A percentile compares a stretch with the other conserved stretches of the same genome.
Evolutionary conservation across 192 early-diverging fungal genomes (phyloP).

Genomic region (Piromyces finnis): DNA sequence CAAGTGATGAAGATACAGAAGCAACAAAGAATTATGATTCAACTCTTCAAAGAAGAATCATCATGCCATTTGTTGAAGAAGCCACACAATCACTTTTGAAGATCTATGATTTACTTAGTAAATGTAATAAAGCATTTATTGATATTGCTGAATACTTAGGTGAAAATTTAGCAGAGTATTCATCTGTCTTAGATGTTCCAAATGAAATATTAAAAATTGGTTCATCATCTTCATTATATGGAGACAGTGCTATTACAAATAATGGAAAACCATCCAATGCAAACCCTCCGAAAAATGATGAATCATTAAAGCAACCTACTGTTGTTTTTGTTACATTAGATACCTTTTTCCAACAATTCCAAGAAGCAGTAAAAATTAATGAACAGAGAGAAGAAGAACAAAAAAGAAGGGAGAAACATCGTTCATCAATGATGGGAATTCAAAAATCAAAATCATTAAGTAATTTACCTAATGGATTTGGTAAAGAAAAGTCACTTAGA

Average conservation of each 20-base stretch:
- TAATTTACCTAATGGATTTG: not conserved
- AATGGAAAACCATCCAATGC: not conserved
- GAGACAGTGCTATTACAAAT: not conserved
- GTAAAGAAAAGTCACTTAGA: not conserved
- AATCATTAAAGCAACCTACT: not conserved
- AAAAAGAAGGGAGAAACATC: not conserved
- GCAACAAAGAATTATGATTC: not conserved
- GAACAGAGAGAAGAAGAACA: not conserved
- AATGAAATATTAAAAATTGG: not conserved
- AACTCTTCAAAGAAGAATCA: not conserved
- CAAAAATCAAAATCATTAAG: not conserved
- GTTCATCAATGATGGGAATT: not conserved
- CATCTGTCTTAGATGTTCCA: not conserved
- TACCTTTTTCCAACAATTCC: not conserved
- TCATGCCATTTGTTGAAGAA: not conserved
- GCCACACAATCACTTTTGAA: not conserved
- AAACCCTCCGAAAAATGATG: not conserved
- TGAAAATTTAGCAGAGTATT: not conserved
- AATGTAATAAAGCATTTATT: not conserved
- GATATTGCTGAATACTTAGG: not conserved
- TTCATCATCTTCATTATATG: not conserved
- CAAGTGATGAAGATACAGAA: not conserved
- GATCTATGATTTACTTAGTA: not conserved
- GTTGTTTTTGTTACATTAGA: not conserved
- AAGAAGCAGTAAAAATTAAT: not conserved